These are phyloP conservation scores for Stephania japonica DNA, from an alignment of 164 flowering plant species.

Conservation along the genomic window DNA sequence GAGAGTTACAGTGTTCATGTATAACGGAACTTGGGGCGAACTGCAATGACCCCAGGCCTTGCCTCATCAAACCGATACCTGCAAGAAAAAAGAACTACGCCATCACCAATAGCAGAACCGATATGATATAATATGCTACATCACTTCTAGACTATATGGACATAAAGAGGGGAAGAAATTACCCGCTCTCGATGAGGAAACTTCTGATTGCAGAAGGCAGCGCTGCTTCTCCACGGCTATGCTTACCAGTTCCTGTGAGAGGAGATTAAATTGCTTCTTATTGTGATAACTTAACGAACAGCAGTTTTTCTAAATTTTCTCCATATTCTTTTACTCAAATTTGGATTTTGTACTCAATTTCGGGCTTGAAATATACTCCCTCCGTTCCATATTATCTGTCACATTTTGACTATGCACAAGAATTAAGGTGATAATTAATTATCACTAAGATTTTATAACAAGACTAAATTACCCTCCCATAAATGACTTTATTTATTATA, in stretches of 20 bases:
- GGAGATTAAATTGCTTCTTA: not conserved
- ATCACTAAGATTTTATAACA: no score
- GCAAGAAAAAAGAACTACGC: constrained; percentile 11
- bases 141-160: not conserved
- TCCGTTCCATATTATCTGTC: not conserved
- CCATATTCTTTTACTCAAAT: not conserved
- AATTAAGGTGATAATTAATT: no score
- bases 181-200: constrained; percentile 73
- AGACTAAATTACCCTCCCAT: no score
- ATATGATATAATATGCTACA: not conserved
- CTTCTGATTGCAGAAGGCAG: constrained; percentile 68
- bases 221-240: constrained; percentile 80
- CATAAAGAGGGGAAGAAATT: constrained; percentile 9
- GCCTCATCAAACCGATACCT: constrained; percentile 58
- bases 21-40: constrained; percentile 58
- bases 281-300: not conserved
- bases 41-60: constrained; percentile 60
- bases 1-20: constrained; percentile 11
- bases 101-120: no score
- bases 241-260: constrained; percentile 72
- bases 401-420: no score
- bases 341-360: not conserved
- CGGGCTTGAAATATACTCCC: not conserved
- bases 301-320: not conserved
- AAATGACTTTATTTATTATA: no score